Evolutionary conservation across 768 basidiomycete genomes (phyloP).

Genomic region (Dacryopinax primogenitus): DNA sequence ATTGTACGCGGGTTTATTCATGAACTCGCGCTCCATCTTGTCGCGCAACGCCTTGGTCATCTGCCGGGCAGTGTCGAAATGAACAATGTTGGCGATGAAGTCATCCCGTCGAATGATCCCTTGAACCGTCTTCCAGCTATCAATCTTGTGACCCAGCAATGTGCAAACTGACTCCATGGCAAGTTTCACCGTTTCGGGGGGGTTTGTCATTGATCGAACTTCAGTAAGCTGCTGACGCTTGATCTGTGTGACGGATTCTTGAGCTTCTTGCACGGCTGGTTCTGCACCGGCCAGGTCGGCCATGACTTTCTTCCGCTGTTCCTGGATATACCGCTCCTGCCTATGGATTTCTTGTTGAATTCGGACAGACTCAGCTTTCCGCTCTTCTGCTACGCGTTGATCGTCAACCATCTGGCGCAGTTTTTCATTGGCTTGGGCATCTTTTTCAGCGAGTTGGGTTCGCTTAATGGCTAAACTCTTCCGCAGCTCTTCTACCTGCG

Average conservation of each 20-base stretch:
- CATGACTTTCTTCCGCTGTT: conserved; percentile 80
- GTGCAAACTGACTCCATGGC: conserved; percentile 99
- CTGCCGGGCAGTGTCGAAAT: conserved; percentile 81
- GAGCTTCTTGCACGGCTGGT: conserved; percentile 89
- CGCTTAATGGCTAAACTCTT: conserved; percentile 91
- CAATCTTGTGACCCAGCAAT: conserved; percentile 89
- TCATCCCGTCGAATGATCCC: conserved; percentile 91
- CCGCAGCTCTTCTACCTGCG: conserved; percentile 90
- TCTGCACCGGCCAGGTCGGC: conserved; percentile 94
- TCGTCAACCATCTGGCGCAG: conserved; percentile 95
- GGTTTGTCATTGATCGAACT: conserved; percentile 96
- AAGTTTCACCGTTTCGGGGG: conserved; percentile 91
- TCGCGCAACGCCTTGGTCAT: conserved; percentile 87
- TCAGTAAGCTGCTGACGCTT: conserved; percentile 91
- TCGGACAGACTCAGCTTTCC: conserved; percentile 91
- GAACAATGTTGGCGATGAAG: conserved; percentile 90
- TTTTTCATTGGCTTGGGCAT: conserved; percentile 93
- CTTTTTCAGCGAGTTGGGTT: conserved; percentile 81
- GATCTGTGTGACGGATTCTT: conserved; percentile 93
- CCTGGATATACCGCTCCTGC: conserved; percentile 79
- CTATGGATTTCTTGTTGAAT: conserved; percentile 87
- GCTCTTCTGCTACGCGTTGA: conserved; percentile 97
- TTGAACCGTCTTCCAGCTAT: conserved; percentile 92
- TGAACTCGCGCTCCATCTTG: conserved; percentile 82
- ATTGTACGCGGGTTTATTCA: conserved; percentile 81